phyloP scores from a whole-genome alignment of 192 early-diverging fungal species.

The Rhizophagus clarus region DNA sequence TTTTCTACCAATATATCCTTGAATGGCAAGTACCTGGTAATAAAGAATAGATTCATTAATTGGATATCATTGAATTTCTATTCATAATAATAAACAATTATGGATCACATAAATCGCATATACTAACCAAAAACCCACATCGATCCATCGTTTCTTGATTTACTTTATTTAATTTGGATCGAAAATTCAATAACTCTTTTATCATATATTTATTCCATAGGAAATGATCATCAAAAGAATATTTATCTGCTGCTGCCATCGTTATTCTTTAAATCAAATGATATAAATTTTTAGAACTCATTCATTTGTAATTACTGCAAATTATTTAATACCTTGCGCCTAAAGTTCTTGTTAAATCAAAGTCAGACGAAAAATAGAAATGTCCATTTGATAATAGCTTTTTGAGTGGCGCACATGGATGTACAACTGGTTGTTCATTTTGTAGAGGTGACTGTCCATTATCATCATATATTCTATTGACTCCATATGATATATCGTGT shows the following conservation, averaged over 20 bases:
- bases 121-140: slow-evolving; percentile 70
- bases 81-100: too few species aligned
- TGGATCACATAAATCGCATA: neutral
- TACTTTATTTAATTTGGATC: slow-evolving; percentile 68
- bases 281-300: neutral
- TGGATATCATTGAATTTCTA: too few species aligned
- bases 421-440: slow-evolving; percentile 45
- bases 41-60: too few species aligned
- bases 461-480: slow-evolving; percentile 43
- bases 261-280: slow-evolving; percentile 43
- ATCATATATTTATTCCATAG: slow-evolving; percentile 93
- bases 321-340: slow-evolving; percentile 62
- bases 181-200: slow-evolving; percentile 75
- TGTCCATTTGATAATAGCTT: slow-evolving; percentile 82
- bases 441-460: slow-evolving; percentile 43
- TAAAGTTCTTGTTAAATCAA: slow-evolving; percentile 84
- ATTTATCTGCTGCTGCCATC: slow-evolving; percentile 57
- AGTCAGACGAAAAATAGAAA: slow-evolving; percentile 90
- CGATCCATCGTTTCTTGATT: slow-evolving; percentile 71
- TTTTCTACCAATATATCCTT: slow-evolving; percentile 73
- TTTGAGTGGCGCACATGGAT: slow-evolving; percentile 77
- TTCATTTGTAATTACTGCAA: slow-evolving; percentile 11
- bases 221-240: slow-evolving; percentile 70
- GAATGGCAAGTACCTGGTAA: slow-evolving; percentile 72
- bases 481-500: slow-evolving; percentile 60